A percentile compares a stretch with the other conserved stretches of the same genome.
phyloP scores from a whole-genome alignment of 2,329 filamentous ascomycete genomes.

The Massarina eburnea region DNA sequence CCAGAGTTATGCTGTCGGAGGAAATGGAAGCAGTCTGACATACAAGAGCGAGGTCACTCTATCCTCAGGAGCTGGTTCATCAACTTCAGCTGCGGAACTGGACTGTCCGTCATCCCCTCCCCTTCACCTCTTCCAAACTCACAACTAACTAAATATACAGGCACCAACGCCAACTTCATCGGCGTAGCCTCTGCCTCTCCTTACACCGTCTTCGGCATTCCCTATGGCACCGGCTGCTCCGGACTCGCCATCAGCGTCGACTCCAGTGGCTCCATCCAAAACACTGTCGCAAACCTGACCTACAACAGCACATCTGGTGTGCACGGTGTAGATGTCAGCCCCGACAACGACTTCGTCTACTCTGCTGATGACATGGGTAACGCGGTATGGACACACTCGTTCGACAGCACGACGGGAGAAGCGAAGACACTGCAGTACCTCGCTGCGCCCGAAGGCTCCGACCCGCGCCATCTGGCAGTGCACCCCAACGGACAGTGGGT shows the following conservation, averaged over 20 bases:
- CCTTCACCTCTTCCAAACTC: not conserved
- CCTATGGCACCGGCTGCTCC: slow-evolving; percentile 4
- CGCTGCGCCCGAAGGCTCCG: slow-evolving; percentile 17
- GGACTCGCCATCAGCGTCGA: slow-evolving; percentile 5
- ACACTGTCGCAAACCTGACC: not conserved
- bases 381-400: slow-evolving; percentile 32
- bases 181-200: not conserved
- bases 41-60: no score
- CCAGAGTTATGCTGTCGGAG: no score
- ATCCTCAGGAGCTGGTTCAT: no score
- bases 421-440: slow-evolving; percentile 19
- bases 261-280: not conserved
- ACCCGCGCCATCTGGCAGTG: slow-evolving; percentile 30
- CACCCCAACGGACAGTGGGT: slow-evolving; percentile 31
- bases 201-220: slow-evolving; percentile 2
- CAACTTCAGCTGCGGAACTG: no score
- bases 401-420: slow-evolving; percentile 18
- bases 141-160: not conserved
- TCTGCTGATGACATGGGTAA: slow-evolving; percentile 36
- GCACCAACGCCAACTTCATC: slow-evolving; percentile 6
- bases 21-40: no score
- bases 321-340: slow-evolving; percentile 26
- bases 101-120: not conserved
- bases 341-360: slow-evolving; percentile 29
- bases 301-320: slow-evolving; percentile 17